Evolutionary conservation across 2,329 filamentous ascomycete species (phyloP).

Genomic region (Beauveria asiatica): DNA sequence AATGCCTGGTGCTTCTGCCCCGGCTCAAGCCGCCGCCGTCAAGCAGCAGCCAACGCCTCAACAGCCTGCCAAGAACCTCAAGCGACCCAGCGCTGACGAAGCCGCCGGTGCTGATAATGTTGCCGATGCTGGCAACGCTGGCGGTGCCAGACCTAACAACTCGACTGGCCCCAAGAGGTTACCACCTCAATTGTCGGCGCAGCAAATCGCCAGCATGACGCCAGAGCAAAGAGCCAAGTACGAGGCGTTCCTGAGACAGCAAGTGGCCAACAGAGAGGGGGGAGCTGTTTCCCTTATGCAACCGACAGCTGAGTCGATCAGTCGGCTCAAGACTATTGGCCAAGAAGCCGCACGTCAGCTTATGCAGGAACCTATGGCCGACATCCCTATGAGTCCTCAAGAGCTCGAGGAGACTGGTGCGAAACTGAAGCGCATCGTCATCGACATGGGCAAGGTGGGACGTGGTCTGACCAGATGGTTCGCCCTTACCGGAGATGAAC

Average conservation of each 20-base stretch:
- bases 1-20: slow-evolving; percentile 12
- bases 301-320: slow-evolving; percentile 18
- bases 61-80: slow-evolving; percentile 36
- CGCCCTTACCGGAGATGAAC: slow-evolving; percentile 38
- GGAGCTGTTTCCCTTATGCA: neutral
- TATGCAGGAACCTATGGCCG: slow-evolving; percentile 30
- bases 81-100: slow-evolving; percentile 43
- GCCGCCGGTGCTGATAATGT: slow-evolving; percentile 33
- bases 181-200: slow-evolving; percentile 19
- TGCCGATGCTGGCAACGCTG: slow-evolving; percentile 18
- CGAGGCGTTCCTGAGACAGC: slow-evolving; percentile 28
- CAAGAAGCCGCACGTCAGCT: slow-evolving; percentile 34
- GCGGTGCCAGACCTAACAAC: slow-evolving; percentile 14
- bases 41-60: slow-evolving; percentile 10
- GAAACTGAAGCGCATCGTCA: slow-evolving; percentile 34
- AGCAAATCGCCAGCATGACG: slow-evolving; percentile 30
- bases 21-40: slow-evolving; percentile 19
- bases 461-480: slow-evolving; percentile 41
- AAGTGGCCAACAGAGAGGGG: slow-evolving; percentile 18
- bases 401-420: slow-evolving; percentile 34
- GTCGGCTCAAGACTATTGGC: slow-evolving; percentile 27
- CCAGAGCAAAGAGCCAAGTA: slow-evolving; percentile 38
- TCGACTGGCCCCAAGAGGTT: slow-evolving; percentile 17
- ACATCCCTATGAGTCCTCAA: slow-evolving; percentile 38
- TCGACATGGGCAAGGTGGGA: slow-evolving; percentile 36